Evolutionary conservation across 345 rosid genomes (phyloP).

Genomic region (Excoecaria agallocha): DNA sequence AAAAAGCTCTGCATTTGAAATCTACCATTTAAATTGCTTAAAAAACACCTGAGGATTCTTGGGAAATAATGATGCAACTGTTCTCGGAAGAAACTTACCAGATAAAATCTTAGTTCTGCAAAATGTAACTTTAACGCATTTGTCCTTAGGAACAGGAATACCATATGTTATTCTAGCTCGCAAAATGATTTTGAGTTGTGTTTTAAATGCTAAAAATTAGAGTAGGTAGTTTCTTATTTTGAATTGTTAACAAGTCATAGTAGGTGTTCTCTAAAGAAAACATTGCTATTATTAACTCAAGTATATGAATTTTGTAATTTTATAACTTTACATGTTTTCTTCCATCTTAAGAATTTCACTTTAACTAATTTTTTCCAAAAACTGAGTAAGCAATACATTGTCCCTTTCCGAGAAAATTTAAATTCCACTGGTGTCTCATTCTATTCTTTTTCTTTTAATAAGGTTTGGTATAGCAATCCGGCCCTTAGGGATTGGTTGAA

Average conservation of each 20-base stretch:
- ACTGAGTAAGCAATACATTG: background rate
- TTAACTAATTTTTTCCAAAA: slow-evolving; percentile 1
- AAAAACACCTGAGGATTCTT: background rate
- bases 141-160: background rate
- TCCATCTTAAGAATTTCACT: background rate
- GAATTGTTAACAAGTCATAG: background rate
- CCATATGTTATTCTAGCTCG: background rate
- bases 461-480: slow-evolving; percentile 91
- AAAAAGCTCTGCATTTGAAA: background rate
- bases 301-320: background rate
- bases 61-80: background rate
- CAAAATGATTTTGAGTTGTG: background rate
- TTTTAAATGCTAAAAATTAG: background rate
- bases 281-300: background rate
- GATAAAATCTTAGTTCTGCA: background rate
- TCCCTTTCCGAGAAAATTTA: background rate
- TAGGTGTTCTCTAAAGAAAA: background rate
- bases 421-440: slow-evolving; percentile 6
- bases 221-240: background rate
- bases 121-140: background rate
- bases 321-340: background rate
- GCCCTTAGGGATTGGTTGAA: slow-evolving; percentile 76
- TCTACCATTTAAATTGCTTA: background rate
- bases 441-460: slow-evolving; percentile 14
- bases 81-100: background rate